Conservation (phyloP, 2,329 filamentous ascomycete genomes). For the Paraphoma chrysanthemicola region DNA sequence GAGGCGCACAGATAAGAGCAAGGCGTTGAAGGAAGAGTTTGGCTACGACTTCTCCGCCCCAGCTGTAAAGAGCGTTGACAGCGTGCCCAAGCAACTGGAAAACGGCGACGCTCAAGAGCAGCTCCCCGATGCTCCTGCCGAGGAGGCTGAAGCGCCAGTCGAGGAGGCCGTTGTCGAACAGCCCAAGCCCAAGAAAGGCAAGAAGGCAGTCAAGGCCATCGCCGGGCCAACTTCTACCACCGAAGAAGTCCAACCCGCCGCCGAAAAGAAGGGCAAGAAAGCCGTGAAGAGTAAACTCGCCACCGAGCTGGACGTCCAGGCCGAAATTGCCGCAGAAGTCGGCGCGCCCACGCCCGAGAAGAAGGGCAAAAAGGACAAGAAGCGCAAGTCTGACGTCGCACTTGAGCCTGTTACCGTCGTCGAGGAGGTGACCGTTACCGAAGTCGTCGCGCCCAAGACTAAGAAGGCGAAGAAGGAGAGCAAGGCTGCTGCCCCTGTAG, state of each 20-base stretch:
- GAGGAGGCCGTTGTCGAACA: slow-evolving; percentile 1
- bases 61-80: slow-evolving; percentile 68
- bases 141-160: slow-evolving; percentile 18
- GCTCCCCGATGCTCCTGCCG: slow-evolving; percentile 28
- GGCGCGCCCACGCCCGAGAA: slow-evolving; percentile 12
- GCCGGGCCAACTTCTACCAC: slow-evolving; percentile 10
- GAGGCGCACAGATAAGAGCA: slow-evolving; percentile 71
- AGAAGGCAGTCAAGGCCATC: slow-evolving; percentile 30
- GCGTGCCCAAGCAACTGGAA: slow-evolving; percentile 40
- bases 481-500: slow-evolving; percentile 12
- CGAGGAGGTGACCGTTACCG: slow-evolving; percentile 9
- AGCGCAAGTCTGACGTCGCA: slow-evolving; percentile 29
- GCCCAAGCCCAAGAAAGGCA: slow-evolving; percentile 41
- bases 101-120: slow-evolving; percentile 35
- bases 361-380: slow-evolving; percentile 24
- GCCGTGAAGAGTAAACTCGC: slow-evolving; percentile 22
- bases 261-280: slow-evolving; percentile 35
- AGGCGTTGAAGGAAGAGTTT: slow-evolving; percentile 77
- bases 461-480: slow-evolving; percentile 34
- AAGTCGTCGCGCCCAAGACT: slow-evolving; percentile 14
- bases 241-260: slow-evolving; percentile 14
- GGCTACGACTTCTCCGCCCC: slow-evolving; percentile 86
- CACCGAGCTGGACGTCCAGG: slow-evolving; percentile 15
- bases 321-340: slow-evolving; percentile 12
- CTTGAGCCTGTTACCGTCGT: slow-evolving; percentile 14